phyloP scores from a whole-genome alignment of 1,139 yeast genomes.

The Williopsis jadinii region DNA sequence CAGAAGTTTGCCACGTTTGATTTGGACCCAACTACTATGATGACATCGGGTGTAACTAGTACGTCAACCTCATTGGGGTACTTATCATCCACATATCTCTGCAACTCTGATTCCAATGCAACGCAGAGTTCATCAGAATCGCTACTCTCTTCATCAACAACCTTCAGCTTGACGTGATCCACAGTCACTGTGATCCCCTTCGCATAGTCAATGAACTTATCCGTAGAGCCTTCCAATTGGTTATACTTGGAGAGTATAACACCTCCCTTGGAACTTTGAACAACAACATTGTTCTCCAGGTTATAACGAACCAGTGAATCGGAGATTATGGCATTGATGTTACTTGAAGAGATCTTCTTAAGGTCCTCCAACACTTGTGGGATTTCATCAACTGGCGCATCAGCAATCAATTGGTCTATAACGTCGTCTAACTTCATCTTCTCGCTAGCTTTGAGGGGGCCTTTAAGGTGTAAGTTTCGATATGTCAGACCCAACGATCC shows the following conservation, averaged over 20 bases:
- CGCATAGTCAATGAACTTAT: constrained; percentile 40
- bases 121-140: constrained; percentile 18
- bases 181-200: constrained; percentile 49
- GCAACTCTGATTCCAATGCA: constrained; percentile 21
- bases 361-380: constrained; percentile 21
- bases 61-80: constrained; percentile 41
- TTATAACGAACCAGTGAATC: constrained; percentile 38
- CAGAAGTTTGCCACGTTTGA: constrained; percentile 73
- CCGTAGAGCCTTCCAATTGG: constrained; percentile 15
- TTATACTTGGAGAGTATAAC: constrained; percentile 8
- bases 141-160: constrained; percentile 44
- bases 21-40: constrained; percentile 65
- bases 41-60: constrained; percentile 30
- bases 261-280: constrained; percentile 1
- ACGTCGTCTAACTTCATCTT: constrained; percentile 12
- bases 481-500: neutral
- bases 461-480: neutral
- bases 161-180: constrained; percentile 43
- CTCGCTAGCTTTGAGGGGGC: neutral
- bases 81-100: constrained; percentile 34
- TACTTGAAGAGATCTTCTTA: constrained; percentile 28
- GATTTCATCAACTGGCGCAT: constrained; percentile 50
- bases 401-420: constrained; percentile 31
- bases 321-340: constrained; percentile 24
- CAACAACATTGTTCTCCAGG: constrained; percentile 23